These are phyloP conservation scores for Claviceps humidiphila DNA, from an alignment of 2,329 filamentous ascomycete species.

Conservation along the genomic window DNA sequence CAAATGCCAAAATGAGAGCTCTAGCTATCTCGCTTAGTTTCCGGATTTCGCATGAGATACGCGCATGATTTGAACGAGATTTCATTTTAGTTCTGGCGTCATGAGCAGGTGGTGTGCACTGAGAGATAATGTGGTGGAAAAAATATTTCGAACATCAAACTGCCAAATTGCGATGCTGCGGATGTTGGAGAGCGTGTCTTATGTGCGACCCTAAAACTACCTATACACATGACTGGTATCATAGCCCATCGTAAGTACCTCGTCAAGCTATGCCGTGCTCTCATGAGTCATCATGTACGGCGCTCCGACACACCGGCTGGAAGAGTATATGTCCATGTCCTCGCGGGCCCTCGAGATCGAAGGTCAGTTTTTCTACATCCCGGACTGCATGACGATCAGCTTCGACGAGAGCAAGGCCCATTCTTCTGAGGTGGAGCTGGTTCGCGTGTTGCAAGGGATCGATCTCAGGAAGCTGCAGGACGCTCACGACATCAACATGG, in stretches of 20 bases:
- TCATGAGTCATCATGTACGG: conserved; percentile 65
- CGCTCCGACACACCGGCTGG: conserved; percentile 79
- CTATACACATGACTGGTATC: conserved; percentile 50
- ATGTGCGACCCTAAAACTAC: too few relatives aligned
- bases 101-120: too few relatives aligned
- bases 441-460: conserved; percentile 53
- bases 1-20: too few relatives aligned
- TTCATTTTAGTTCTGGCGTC: too few relatives aligned
- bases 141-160: too few relatives aligned
- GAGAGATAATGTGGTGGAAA: too few relatives aligned
- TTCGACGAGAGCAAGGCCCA: conserved; percentile 65
- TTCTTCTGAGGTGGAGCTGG: conserved; percentile 68
- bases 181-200: too few relatives aligned
- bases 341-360: conserved; percentile 80
- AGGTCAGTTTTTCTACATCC: conserved; percentile 78
- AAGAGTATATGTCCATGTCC: conserved; percentile 86
- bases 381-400: conserved; percentile 87
- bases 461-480: conserved; percentile 63
- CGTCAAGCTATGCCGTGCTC: conserved; percentile 66
- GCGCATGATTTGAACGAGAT: too few relatives aligned
- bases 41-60: too few relatives aligned
- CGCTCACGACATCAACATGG: conserved; percentile 65
- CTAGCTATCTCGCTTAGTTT: too few relatives aligned
- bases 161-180: too few relatives aligned
- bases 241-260: conserved; percentile 73